These are phyloP conservation scores for Flaveria linearis DNA, from an alignment of 129 eudicot species.

Conservation along the genomic window DNA sequence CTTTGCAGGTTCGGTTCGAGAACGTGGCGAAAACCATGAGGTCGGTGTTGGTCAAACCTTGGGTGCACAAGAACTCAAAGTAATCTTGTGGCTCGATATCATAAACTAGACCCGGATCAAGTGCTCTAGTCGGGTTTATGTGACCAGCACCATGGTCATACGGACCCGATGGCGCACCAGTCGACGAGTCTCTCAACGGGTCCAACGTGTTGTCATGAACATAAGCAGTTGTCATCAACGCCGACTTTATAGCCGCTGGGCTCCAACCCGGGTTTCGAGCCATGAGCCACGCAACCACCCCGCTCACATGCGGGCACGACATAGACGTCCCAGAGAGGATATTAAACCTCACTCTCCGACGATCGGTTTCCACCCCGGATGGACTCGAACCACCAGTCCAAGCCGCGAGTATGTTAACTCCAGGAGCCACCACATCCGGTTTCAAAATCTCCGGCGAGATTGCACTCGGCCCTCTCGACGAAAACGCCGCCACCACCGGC, in stretches of 20 bases:
- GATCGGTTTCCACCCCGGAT: slow-evolving; percentile 52
- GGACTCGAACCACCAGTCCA: slow-evolving; percentile 39
- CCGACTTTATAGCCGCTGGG: slow-evolving; percentile 72
- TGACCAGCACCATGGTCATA: slow-evolving; percentile 83
- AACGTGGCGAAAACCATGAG: slow-evolving; percentile 50
- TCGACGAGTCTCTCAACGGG: slow-evolving; percentile 54
- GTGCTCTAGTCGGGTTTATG: slow-evolving; percentile 59
- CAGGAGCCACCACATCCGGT: slow-evolving; percentile 36
- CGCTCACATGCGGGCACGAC: slow-evolving; percentile 86
- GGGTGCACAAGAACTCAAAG: slow-evolving; percentile 65
- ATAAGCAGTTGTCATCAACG: slow-evolving; percentile 77
- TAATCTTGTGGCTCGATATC: slow-evolving; percentile 61
- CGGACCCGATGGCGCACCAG: slow-evolving; percentile 46
- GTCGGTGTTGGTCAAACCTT: slow-evolving; percentile 42
- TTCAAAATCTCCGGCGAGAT: slow-evolving; percentile 54
- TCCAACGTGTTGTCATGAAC: slow-evolving; percentile 42
- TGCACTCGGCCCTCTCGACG: slow-evolving; percentile 68
- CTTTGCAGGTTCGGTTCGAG: slow-evolving; percentile 43
- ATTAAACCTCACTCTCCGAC: slow-evolving; percentile 55
- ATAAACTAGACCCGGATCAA: slow-evolving; percentile 63
- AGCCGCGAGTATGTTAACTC: too few species aligned
- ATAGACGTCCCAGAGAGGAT: slow-evolving; percentile 75
- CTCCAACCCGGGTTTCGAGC: slow-evolving; percentile 66
- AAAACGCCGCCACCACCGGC: slow-evolving; percentile 72
- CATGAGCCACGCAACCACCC: slow-evolving; percentile 65